Evolutionary conservation across 768 basidiomycete species (phyloP).

Genomic region (Trametes sanguinea): DNA sequence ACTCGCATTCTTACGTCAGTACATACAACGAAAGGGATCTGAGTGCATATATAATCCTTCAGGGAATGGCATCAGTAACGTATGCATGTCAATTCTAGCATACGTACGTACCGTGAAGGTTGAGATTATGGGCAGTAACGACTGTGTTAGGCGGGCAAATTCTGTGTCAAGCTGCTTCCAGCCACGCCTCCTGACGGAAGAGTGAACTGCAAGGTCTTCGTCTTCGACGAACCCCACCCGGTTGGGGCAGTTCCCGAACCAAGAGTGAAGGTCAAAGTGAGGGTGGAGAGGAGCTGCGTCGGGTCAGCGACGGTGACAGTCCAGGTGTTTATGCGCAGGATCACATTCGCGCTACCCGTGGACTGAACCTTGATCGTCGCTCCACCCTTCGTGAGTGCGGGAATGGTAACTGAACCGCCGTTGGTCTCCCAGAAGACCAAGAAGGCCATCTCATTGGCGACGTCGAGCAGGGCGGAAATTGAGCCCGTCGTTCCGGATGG

Average conservation of each 20-base stretch:
- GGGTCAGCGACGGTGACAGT: conserved; percentile 63
- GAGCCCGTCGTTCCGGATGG: conserved; percentile 47
- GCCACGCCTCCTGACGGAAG: conserved; percentile 48
- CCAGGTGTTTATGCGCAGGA: conserved; percentile 45
- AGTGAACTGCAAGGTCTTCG: conserved; percentile 38
- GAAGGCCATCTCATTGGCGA: conserved; percentile 41
- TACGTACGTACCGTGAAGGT: no score
- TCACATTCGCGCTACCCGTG: conserved; percentile 45
- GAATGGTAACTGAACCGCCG: conserved; percentile 48
- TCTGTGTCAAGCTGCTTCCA: conserved; percentile 47
- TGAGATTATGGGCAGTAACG: not conserved
- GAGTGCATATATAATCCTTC: no score
- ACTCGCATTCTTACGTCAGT: no score
- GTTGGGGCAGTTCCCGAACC: conserved; percentile 26
- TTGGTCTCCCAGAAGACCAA: conserved; percentile 54
- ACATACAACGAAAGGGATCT: no score
- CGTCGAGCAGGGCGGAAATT: conserved; percentile 55
- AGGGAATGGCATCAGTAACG: no score
- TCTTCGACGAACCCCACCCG: conserved; percentile 30
- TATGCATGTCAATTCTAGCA: no score
- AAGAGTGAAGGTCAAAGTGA: conserved; percentile 41
- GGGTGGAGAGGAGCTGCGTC: conserved; percentile 48
- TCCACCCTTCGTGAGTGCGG: conserved; percentile 22
- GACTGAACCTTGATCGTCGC: conserved; percentile 38
- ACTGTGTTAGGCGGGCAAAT: conserved; percentile 7